Base-by-base conservation (phyloP, 2,329 filamentous ascomycete species). In the Phialophora expanda region DNA sequence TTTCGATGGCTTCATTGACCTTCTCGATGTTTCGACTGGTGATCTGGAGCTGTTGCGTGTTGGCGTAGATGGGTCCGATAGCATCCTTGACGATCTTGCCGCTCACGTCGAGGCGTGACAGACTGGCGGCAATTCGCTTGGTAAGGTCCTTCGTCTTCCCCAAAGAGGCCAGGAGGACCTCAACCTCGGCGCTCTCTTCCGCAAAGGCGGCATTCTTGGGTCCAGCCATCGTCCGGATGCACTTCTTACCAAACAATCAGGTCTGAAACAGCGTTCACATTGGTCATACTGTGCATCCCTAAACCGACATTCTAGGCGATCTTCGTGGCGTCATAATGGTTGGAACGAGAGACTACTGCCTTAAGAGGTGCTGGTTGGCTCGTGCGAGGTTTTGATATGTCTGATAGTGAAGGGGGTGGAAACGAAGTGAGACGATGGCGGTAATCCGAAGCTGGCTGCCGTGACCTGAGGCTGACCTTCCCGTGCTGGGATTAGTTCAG, bases 91-190 rank as follows among this genome's bases (percentile, higher is more conserved):
- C 93, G 66, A 90, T 93, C 79, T 93, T 92, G 20, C 94, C 95
- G 61, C 92, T 96, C 44, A 89, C 87, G 73, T 98, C 93, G 38
- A 99, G 84, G 63, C 93, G 87, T 44, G 88, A 86, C 71, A 97
- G 85, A 59, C 92, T 96, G 30, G 91, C 90, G 78, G 96, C 91
- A 63, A 99, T 97, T 83, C 96, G 97, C 82, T 95, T 97, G 34
- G 93, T 97, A 76, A 98, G 85, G 75, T 92, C 88, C 66, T 93
- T 90, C 72, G 96, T 96, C 85, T 97, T 98, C 73, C 96, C 92
- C 68, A 98, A 87, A 71, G 88, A 88, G 63, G 87, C 86, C 70
- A 85, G 86, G 26, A 89, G 78, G 61, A 89, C 87, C 76, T 89
- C 87, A 50, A 89, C 87, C 77, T 89, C 87, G 6, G 87, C 87